phyloP scores from a whole-genome alignment of 768 basidiomycete species.

The Lactifluus hygrophoroides region DNA sequence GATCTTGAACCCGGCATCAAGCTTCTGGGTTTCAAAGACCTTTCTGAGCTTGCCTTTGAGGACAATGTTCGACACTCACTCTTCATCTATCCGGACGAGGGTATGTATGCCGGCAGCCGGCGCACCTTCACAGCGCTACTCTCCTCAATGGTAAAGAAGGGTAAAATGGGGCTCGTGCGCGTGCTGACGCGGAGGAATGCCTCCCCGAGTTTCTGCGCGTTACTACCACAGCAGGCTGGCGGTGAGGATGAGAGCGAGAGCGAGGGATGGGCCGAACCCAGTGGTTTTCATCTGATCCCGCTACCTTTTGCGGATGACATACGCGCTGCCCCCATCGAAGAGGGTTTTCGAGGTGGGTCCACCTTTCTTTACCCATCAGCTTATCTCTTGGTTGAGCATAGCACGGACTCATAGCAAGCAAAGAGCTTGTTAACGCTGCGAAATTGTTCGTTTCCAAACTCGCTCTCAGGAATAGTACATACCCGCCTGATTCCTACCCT shows the following conservation, averaged over 20 bases:
- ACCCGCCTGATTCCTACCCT: constrained; percentile 83
- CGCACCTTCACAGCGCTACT: constrained; percentile 86
- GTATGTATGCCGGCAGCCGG: constrained; percentile 84
- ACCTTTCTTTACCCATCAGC: not conserved
- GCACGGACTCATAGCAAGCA: constrained; percentile 42
- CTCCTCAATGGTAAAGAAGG: constrained; percentile 70
- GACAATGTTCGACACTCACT: constrained; percentile 88
- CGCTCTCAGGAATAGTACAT: constrained; percentile 66
- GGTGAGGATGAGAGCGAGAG: constrained; percentile 56
- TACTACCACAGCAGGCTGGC: constrained; percentile 88
- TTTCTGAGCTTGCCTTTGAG: constrained; percentile 60
- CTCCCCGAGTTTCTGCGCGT: constrained; percentile 70
- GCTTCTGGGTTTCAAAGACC: constrained; percentile 86
- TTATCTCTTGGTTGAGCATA: constrained; percentile 1
- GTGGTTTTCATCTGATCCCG: constrained; percentile 88
- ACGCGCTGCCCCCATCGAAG: constrained; percentile 62
- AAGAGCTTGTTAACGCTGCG: constrained; percentile 59
- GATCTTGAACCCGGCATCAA: constrained; percentile 78
- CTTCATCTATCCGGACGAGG: constrained; percentile 90
- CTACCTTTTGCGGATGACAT: constrained; percentile 96
- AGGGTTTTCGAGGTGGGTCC: constrained; percentile 49
- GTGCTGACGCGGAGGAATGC: constrained; percentile 61
- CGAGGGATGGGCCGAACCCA: constrained; percentile 70
- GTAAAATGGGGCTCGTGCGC: constrained; percentile 74
- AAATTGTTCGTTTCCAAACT: constrained; percentile 71